These are phyloP conservation scores for Penicillium coffeae DNA, from an alignment of 495 filamentous ascomycete species.

Conservation along the genomic window DNA sequence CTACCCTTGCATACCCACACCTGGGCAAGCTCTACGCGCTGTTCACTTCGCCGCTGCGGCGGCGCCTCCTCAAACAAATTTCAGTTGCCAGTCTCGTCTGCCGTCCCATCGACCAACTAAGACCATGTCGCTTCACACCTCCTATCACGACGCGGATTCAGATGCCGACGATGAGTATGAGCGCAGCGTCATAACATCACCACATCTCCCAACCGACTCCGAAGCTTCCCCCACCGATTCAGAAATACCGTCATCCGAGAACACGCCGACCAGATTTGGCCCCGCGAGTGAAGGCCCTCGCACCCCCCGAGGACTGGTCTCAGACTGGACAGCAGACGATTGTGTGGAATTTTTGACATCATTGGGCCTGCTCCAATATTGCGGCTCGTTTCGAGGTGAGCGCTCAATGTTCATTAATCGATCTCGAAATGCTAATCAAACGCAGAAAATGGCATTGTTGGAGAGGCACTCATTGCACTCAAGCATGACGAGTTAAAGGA, in stretches of 20 bases:
- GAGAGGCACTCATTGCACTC: slow-evolving; percentile 83
- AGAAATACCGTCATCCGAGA: slow-evolving; percentile 74
- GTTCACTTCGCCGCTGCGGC: background rate
- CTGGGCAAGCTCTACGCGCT: background rate
- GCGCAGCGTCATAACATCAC: slow-evolving; percentile 71
- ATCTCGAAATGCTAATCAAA: background rate
- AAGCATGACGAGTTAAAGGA: slow-evolving; percentile 91
- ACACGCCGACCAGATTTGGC: slow-evolving; percentile 83
- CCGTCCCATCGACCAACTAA: background rate
- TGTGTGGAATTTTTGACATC: slow-evolving; percentile 79
- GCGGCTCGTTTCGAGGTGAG: slow-evolving; percentile 74
- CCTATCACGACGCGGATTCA: slow-evolving; percentile 68
- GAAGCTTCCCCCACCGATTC: slow-evolving; percentile 79
- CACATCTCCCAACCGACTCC: slow-evolving; percentile 67
- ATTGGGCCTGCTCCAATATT: slow-evolving; percentile 80
- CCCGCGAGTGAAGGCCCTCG: slow-evolving; percentile 59
- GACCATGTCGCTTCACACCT: slow-evolving; percentile 49
- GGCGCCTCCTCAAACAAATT: background rate
- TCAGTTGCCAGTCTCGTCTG: background rate
- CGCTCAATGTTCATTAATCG: background rate
- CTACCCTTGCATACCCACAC: background rate
- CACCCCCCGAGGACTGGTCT: slow-evolving; percentile 74
- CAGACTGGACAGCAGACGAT: slow-evolving; percentile 85
- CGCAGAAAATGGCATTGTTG: slow-evolving; percentile 87
- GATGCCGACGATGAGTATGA: slow-evolving; percentile 96